A percentile compares a stretch with the other conserved stretches of the same genome.
These are phyloP conservation scores for Candida suzukii DNA, from an alignment of 805 yeast genomes.

Conservation along the genomic window DNA sequence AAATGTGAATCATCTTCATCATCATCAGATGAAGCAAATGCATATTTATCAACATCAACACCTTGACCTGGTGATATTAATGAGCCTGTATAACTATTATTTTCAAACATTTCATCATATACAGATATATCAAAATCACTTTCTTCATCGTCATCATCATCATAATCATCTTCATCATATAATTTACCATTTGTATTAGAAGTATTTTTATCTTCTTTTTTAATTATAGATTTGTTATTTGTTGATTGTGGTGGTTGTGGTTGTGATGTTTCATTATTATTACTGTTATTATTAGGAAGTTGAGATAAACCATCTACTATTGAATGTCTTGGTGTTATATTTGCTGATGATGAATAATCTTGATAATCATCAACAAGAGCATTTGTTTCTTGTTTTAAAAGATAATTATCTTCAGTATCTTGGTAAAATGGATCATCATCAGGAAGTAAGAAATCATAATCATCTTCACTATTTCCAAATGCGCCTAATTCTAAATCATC, in stretches of 20 bases:
- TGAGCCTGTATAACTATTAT: not conserved
- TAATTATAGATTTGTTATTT: too few relatives aligned
- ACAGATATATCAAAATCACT: conserved; percentile 22
- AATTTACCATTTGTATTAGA: not conserved
- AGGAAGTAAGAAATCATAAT: conserved; percentile 19
- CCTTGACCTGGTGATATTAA: not conserved
- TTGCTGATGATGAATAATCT: conserved; percentile 13
- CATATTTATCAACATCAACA: conserved; percentile 23
- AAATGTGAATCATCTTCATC: conserved; percentile 38
- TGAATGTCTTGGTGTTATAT: conserved; percentile 26
- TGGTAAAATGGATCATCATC: conserved; percentile 17
- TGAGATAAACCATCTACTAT: conserved; percentile 11
- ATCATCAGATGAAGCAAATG: conserved; percentile 17
- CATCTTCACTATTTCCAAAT: conserved; percentile 29
- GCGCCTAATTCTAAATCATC: conserved; percentile 28
- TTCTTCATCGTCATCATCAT: conserved; percentile 25
- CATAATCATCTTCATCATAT: conserved; percentile 27
- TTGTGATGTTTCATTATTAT: not conserved
- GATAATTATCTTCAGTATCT: conserved; percentile 18
- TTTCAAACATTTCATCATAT: conserved; percentile 19
- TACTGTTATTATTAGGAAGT: not conserved
- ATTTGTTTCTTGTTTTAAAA: conserved; percentile 34
- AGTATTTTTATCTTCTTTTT: not conserved
- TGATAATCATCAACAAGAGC: conserved; percentile 34
- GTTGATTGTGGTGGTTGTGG: not conserved